These are phyloP conservation scores for Ilyonectria robusta DNA, from an alignment of 2,329 filamentous ascomycete species.

Conservation along the genomic window DNA sequence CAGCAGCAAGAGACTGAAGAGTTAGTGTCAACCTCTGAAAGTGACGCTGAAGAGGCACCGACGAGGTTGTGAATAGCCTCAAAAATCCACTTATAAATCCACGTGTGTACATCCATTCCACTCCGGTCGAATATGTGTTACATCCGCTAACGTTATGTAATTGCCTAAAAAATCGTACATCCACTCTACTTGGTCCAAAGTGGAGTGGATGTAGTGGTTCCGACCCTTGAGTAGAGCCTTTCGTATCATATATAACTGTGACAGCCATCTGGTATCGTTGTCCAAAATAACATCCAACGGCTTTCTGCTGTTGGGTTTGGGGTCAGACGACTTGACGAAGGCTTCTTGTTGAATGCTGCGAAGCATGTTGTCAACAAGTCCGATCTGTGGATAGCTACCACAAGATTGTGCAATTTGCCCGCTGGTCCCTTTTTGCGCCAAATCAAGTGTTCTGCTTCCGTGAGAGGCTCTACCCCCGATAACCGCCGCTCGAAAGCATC, in stretches of 20 bases:
- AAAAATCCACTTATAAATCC: no score
- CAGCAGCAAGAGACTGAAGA: no score
- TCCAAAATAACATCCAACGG: slow-evolving; percentile 32
- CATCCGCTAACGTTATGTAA: no score
- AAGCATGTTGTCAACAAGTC: slow-evolving; percentile 26
- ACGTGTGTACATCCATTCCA: no score
- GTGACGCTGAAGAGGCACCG: no score
- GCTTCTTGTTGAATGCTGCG: slow-evolving; percentile 16
- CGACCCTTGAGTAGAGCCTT: neutral
- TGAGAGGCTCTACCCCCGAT: neutral
- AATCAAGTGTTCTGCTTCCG: neutral
- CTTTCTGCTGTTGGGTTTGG: slow-evolving; percentile 13
- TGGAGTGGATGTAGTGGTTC: no score
- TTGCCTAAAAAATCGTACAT: no score
- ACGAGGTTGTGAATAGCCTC: no score
- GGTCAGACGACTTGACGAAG: slow-evolving; percentile 16
- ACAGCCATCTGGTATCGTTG: slow-evolving; percentile 35
- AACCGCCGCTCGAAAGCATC: slow-evolving; percentile 27
- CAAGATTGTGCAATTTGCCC: slow-evolving; percentile 33
- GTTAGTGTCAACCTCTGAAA: no score
- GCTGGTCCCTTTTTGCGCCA: slow-evolving; percentile 29
- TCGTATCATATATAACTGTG: slow-evolving; percentile 33
- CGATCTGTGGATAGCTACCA: slow-evolving; percentile 27
- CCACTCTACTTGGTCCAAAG: no score
- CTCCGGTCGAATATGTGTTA: no score